Evolutionary conservation across 73 alveolate genomes (phyloP).

Genomic region (Paramecium bursaria): DNA sequence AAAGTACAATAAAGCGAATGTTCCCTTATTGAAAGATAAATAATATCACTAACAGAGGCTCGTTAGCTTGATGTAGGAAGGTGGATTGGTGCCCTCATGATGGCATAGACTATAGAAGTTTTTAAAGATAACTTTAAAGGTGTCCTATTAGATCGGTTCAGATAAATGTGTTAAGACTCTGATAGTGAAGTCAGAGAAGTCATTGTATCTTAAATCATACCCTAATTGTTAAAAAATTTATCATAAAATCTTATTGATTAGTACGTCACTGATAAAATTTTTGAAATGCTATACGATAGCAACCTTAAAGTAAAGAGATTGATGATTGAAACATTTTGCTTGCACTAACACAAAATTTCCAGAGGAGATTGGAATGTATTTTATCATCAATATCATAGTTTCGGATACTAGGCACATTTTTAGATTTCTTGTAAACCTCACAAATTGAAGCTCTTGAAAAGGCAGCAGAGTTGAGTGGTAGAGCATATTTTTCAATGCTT

Average conservation of each 20-base stretch:
- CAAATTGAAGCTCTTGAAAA: background rate
- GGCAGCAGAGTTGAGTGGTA: conserved; percentile 2
- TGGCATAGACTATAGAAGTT: background rate
- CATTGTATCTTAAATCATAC: background rate
- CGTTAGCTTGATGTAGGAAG: conserved; percentile 24
- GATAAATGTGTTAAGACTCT: conserved; percentile 9
- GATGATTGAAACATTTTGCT: background rate
- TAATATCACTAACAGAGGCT: background rate
- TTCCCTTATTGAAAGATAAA: background rate
- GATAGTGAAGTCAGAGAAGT: conserved; percentile 30
- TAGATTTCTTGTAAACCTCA: background rate
- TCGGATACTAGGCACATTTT: background rate
- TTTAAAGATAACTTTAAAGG: conserved; percentile 42
- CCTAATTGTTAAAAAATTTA: background rate
- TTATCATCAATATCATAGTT: background rate
- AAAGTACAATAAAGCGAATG: conserved; percentile 18
- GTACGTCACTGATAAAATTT: background rate
- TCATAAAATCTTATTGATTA: background rate
- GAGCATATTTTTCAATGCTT: background rate
- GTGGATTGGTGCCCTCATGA: conserved; percentile 32
- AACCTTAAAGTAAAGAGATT: background rate
- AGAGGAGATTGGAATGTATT: conserved; percentile 10
- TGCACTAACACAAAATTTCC: conserved; percentile 1
- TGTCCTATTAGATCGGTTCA: conserved; percentile 17
- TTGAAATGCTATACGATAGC: conserved; percentile 33